Evolutionary conservation across 768 basidiomycete species (phyloP).

Genomic region (Dentipellis sp.): DNA sequence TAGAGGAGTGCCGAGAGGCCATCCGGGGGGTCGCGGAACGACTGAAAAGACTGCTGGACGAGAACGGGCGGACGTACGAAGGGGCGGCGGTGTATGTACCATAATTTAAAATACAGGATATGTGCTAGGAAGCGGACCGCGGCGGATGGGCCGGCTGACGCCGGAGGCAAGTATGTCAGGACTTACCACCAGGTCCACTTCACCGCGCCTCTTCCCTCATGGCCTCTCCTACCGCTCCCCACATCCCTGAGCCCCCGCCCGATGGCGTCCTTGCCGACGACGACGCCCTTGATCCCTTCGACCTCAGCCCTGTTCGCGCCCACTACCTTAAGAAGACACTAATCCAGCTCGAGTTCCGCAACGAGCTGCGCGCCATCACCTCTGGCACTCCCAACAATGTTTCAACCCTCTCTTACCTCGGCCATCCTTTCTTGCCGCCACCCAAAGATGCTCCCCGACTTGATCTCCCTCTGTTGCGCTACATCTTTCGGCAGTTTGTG

Average conservation of each 20-base stretch:
- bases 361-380: conserved; percentile 67
- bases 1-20: conserved; percentile 54
- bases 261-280: not conserved
- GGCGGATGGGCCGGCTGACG: too few relatives aligned
- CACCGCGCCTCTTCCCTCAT: not conserved
- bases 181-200: not conserved
- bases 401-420: conserved; percentile 79
- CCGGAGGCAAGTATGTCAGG: not conserved
- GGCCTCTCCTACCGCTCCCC: not conserved
- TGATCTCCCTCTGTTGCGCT: conserved; percentile 84
- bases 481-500: conserved; percentile 87
- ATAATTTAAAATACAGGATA: conserved; percentile 3
- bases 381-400: conserved; percentile 35
- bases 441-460: conserved; percentile 45
- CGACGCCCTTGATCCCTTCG: not conserved
- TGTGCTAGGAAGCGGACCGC: too few relatives aligned
- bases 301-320: conserved; percentile 79
- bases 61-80: conserved; percentile 38
- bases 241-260: not conserved
- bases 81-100: conserved; percentile 29
- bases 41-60: conserved; percentile 47
- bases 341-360: conserved; percentile 72
- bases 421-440: conserved; percentile 74
- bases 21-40: conserved; percentile 53
- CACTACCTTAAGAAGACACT: conserved; percentile 99